These are phyloP conservation scores for Russula sp. DNA, from an alignment of 768 basidiomycete genomes.

Conservation along the genomic window DNA sequence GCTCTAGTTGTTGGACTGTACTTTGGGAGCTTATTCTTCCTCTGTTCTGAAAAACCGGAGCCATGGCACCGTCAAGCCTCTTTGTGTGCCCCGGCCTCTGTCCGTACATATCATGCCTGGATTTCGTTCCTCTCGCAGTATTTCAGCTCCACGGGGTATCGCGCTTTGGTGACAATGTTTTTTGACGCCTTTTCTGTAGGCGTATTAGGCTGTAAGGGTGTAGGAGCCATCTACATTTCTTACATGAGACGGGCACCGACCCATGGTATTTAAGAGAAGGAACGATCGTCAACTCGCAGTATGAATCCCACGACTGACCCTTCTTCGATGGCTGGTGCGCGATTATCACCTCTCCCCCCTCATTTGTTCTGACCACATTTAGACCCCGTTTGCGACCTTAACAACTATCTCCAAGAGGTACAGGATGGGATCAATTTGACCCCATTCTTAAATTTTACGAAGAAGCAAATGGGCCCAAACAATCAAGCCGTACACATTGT, in stretches of 20 bases:
- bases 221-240: neutral
- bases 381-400: conserved; percentile 9
- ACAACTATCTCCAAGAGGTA: conserved; percentile 5
- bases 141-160: neutral
- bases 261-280: neutral
- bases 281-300: neutral
- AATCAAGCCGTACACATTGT: neutral
- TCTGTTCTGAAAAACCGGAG: neutral
- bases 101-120: neutral
- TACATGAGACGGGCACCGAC: neutral
- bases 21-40: neutral
- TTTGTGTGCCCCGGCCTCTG: neutral
- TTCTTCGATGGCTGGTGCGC: conserved; percentile 3
- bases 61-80: neutral
- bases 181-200: conserved; percentile 4
- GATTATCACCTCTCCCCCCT: neutral
- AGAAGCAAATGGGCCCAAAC: neutral
- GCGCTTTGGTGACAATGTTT: neutral
- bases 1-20: conserved; percentile 2
- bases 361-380: neutral
- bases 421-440: neutral
- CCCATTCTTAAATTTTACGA: neutral
- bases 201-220: conserved; percentile 7
- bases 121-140: neutral
- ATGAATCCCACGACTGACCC: neutral